Evolutionary conservation across 2,329 filamentous ascomycete genomes (phyloP), one percentile per base, ranked within the genome.

Genomic region (Bipolaris oryzae): DNA sequence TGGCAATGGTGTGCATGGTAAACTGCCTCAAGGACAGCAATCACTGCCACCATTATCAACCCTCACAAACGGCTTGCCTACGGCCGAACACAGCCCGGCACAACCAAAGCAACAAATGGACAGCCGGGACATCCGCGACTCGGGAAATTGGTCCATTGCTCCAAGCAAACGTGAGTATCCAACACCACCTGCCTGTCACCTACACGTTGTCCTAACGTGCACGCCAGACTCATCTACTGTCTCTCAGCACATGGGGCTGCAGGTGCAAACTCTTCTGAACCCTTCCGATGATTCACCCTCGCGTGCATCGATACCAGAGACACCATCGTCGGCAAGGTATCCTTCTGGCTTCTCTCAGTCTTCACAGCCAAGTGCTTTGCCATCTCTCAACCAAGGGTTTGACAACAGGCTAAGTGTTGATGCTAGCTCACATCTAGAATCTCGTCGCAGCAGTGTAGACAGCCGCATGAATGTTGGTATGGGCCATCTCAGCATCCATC

Each of bases 391-490:
- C 50, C 84, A 86, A 63, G 77, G 75, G 18, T 81, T 81, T 52
- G 78, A 80, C 60, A 76, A 76, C 50, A 74, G 78, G 23, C 67
- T 74, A 38, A 84, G 84, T 59, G 79, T 82, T 43, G 84, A 87
- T 46, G 78, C 79, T 20, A 51, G 63, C 43, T 69, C 80, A 1
- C 79, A 83, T 20, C 74, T 81, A 34, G 82, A 87, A 46, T 86
- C 87, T 45, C 84, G 89, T 55, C 85, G 90, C 50, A 90, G 91
- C 76, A 93, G 90, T 67, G 88, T 93, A 4, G 90, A 93, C 74
- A 92, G 89, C 74, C 85, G 89, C 60, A 88, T 93, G 73, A 90
- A 91, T 68, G 85, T 87, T 62, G 84, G 84, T 42, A 87, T 93
- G 74, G 84, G 82, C 54, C 87, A 90, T 43, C 83, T 93, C 76